Base-by-base conservation (phyloP, 192 early-diverging fungal genomes). In the Oehlia diaphana region DNA sequence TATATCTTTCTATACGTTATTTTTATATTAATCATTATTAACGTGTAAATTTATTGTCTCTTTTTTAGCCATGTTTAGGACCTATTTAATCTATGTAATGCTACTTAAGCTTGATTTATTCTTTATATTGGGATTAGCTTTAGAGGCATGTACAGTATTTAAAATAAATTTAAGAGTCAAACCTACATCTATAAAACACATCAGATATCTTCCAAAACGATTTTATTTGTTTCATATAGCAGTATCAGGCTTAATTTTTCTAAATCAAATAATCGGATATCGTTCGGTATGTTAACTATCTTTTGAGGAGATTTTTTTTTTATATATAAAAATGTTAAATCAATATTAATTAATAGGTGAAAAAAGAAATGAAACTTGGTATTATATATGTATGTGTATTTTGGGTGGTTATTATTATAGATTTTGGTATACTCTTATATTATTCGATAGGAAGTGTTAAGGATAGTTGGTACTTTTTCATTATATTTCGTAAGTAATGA, bases 31-130 rank as follows among this genome's bases (percentile, higher is more conserved):
- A 42, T 26, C 8, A 64, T 77, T 77, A 65, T 65, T 63, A 42
- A 28, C n/a, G 42, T 12, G 2, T 50, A 80, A 42, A 10, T 72
- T 14, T 53, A 42, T 42, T 7, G 16, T 28, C 35, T 13, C 53
- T 79, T 8, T 33, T 42, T 62, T 75, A 89, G 88, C 79, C 53
- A 90, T 90, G 83, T 91, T 87, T 67, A 85, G 88, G 44, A 86
- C 86, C 28, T 94, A 94, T 81, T 93, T 95, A 75, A 90, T 96
- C 71, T 94, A 94, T 78, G 75, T 96, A 75, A 83, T 94, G 71
- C 83, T 96, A 33, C 84, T 96, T 49, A 96, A 96, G 82, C 78
- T 95, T n/a, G 95, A 94, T 44, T 82, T 95, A 1, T 95, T 94
- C 84, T 96, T 96, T 84, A 94, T 94, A 71, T 70, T 95, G 10